A percentile compares a stretch with the other conserved stretches of the same genome.
phyloP scores from a whole-genome alignment of 768 basidiomycete genomes.

The Tulasnella sp. region DNA sequence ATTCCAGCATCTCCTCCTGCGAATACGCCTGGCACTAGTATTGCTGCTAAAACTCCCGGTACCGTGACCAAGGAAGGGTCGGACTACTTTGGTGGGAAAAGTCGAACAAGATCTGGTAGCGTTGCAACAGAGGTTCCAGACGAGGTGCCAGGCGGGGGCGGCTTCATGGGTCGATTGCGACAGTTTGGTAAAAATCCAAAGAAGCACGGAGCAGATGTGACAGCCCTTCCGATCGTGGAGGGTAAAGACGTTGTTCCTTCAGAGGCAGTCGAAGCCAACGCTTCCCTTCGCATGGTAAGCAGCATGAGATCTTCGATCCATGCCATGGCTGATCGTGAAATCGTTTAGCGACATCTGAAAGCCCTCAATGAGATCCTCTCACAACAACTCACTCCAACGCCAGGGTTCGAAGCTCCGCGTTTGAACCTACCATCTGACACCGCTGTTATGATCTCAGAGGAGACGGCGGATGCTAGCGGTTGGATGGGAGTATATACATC shows the following conservation, averaged over 20 bases:
- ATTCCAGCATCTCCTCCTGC: conserved; percentile 25
- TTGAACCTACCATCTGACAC: conserved; percentile 49
- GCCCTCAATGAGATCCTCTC: conserved; percentile 25
- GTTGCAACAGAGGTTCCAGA: not conserved
- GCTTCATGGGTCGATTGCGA: conserved; percentile 73
- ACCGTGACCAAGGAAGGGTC: not conserved
- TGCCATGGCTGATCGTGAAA: conserved; percentile 32
- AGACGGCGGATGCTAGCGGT: conserved; percentile 41
- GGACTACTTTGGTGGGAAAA: conserved; percentile 4
- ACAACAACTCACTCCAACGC: conserved; percentile 44
- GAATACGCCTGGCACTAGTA: conserved; percentile 3
- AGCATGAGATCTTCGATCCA: not conserved
- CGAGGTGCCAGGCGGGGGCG: conserved; percentile 25
- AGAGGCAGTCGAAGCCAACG: not conserved
- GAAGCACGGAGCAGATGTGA: conserved; percentile 27
- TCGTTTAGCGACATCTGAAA: conserved; percentile 3
- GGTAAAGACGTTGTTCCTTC: conserved; percentile 23
- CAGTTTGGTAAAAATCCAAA: conserved; percentile 55
- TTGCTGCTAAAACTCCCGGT: conserved; percentile 3
- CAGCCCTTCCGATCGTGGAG: conserved; percentile 24
- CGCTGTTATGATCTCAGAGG: conserved; percentile 70
- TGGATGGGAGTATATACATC: conserved; percentile 58
- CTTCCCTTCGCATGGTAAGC: not conserved
- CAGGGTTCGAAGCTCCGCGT: conserved; percentile 60
- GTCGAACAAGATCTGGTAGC: not conserved